A percentile compares a stretch with the other conserved stretches of the same genome.
Evolutionary conservation across 257 asterid species (phyloP).

Genomic region (Echium plantagineum): DNA sequence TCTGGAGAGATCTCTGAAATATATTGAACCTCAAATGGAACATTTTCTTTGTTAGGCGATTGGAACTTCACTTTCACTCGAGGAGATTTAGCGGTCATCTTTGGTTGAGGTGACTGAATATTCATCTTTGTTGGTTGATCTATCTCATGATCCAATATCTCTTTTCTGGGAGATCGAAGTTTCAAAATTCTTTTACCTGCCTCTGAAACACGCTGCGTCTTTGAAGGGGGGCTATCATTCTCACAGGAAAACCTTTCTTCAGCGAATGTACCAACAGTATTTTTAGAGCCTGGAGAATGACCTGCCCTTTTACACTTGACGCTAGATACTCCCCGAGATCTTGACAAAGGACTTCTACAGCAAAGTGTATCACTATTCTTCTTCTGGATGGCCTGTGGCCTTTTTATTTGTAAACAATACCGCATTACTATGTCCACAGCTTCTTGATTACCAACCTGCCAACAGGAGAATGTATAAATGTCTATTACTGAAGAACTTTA

Average conservation of each 20-base stretch:
- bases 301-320: slow-evolving; percentile 20
- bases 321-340: slow-evolving; percentile 23
- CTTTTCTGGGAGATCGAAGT: not conserved
- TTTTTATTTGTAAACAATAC: slow-evolving; percentile 26
- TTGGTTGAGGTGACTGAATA: not conserved
- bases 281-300: slow-evolving; percentile 15
- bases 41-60: not conserved
- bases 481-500: not conserved
- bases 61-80: not conserved
- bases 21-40: not conserved
- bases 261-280: slow-evolving; percentile 8
- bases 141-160: not conserved
- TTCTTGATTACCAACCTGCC: slow-evolving; percentile 65
- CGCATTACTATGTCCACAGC: slow-evolving; percentile 47
- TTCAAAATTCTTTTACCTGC: not conserved
- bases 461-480: not conserved
- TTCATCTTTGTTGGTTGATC: not conserved
- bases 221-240: slow-evolving; percentile 44
- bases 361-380: slow-evolving; percentile 11
- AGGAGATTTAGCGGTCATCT: not conserved
- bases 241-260: slow-evolving; percentile 30
- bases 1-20: not conserved
- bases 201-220: slow-evolving; percentile 31
- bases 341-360: slow-evolving; percentile 23
- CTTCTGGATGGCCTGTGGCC: slow-evolving; percentile 12